Percentiles rank a stretch among this genome's conserved stretches.
phyloP scores from a whole-genome alignment of 148 eudicot species.

The Hydrangea macrophylla region DNA sequence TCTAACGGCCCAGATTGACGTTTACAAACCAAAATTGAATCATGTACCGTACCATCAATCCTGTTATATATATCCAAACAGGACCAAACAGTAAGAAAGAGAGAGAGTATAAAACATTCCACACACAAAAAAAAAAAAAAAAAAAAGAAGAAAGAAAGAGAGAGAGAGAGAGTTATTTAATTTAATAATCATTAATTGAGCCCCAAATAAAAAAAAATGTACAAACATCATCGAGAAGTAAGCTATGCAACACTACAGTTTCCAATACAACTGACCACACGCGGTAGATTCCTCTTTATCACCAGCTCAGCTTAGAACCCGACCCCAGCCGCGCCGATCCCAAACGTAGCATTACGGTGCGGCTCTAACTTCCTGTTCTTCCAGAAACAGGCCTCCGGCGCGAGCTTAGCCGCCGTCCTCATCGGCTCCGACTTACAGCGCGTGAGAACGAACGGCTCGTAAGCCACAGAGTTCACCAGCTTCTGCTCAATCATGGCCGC shows the following conservation, averaged over 20 bases:
- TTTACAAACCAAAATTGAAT: no score
- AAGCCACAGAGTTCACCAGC: slow-evolving; percentile 58
- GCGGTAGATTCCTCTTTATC: background rate
- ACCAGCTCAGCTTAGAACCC: slow-evolving; percentile 43
- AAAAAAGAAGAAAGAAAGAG: no score
- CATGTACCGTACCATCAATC: no score
- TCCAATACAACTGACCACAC: background rate
- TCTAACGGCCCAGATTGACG: no score
- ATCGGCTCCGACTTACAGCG: slow-evolving; percentile 93
- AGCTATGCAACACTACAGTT: slow-evolving; percentile 14
- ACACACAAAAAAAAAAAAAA: no score
- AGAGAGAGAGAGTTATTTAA: no score
- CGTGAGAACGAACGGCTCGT: slow-evolving; percentile 80
- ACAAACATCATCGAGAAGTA: slow-evolving; percentile 13
- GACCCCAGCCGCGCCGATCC: slow-evolving; percentile 59
- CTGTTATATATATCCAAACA: no score
- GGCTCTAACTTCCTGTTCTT: slow-evolving; percentile 72
- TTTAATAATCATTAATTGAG: no score
- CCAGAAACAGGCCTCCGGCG: slow-evolving; percentile 67
- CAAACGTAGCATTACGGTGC: slow-evolving; percentile 52
- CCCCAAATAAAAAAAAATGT: slow-evolving; percentile 5
- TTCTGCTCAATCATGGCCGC: slow-evolving; percentile 67
- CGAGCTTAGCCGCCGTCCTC: slow-evolving; percentile 75
- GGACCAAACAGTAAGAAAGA: no score
- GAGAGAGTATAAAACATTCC: no score